Evolutionary conservation across 768 basidiomycete species (phyloP).

Genomic region (Porphyrellus cyaneotinctus): DNA sequence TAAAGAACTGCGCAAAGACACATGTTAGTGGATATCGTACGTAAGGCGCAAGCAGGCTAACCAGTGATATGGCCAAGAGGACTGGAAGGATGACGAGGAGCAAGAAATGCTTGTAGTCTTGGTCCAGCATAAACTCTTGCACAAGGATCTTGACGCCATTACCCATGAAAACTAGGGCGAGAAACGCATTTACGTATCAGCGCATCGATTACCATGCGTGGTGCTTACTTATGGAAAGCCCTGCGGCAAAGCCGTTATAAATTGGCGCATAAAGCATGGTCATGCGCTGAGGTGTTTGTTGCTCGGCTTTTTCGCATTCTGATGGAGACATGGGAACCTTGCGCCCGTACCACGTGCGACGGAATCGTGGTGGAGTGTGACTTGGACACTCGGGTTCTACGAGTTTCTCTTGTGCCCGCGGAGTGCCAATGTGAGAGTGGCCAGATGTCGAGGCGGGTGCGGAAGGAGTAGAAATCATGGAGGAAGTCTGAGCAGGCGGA

Average conservation of each 20-base stretch:
- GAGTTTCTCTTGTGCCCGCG: constrained; percentile 13
- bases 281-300: constrained; percentile 12
- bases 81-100: constrained; percentile 40
- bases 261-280: constrained; percentile 25
- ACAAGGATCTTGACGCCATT: constrained; percentile 62
- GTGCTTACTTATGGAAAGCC: constrained; percentile 21
- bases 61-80: constrained; percentile 45
- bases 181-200: constrained; percentile 2
- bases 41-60: constrained; percentile 17
- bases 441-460: constrained; percentile 35
- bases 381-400: constrained; percentile 13
- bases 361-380: constrained; percentile 31
- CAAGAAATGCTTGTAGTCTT: constrained; percentile 38
- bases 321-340: constrained; percentile 40
- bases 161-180: constrained; percentile 52
- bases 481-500: constrained; percentile 23
- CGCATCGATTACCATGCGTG: background rate
- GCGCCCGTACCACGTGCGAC: constrained; percentile 59
- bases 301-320: constrained; percentile 25
- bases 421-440: constrained; percentile 32
- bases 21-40: background rate
- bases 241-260: constrained; percentile 29
- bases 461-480: constrained; percentile 25
- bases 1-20: constrained; percentile 34
- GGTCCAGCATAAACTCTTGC: constrained; percentile 47